Base-by-base conservation (phyloP, 164 flowering plant species). In the Platanus orientalis region DNA sequence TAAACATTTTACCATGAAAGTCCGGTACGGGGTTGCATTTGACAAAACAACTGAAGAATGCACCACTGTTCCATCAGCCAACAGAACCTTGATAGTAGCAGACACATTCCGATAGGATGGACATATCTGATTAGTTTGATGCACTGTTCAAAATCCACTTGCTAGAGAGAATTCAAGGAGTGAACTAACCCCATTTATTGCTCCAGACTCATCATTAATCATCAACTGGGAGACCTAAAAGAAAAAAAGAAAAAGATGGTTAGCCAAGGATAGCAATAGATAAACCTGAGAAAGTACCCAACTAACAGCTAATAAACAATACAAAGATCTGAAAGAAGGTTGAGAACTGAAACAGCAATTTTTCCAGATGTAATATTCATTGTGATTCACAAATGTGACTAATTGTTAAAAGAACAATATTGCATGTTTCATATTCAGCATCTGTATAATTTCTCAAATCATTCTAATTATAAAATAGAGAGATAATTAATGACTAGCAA, bases 1-100 rank as follows among this genome's bases (percentile, higher is more conserved):
- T 17, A 12, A 19, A n/a, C 10, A 42, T 0, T 23, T 76, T 81
- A 90, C 98, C 96, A 83, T 73, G 75, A 95, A 95, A 54, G 99
- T 95, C 64, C 65, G 81, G 62, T 88, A 81, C 47, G 99, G 90
- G 19, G 99, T 95, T 32, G 96, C 92, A 80, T 95, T 95, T 47
- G 99, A 91, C 71, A 95, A 68, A 65, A 95, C 92, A 76, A 78
- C 73, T 47, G 95, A 83, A 48, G 97, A 81, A 40, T 66, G 76
- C 66, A 94, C 82, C 39, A 44, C 20, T 40, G 90, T 76, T 47
- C 96, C 97, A 77, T 89, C 96, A 68, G 82, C 83, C 76, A 94
- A 64, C 75, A 83, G 61, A 39, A 92, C 90, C 98, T 93, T 59
- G 47, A 72, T 52, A 32, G 63, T 44, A 56, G 61, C 27, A 61